Evolutionary conservation across 169 alveolate genomes (phyloP), one percentile per base, ranked within the genome.

Genomic region (Cryptosporidium tyzzeri): DNA sequence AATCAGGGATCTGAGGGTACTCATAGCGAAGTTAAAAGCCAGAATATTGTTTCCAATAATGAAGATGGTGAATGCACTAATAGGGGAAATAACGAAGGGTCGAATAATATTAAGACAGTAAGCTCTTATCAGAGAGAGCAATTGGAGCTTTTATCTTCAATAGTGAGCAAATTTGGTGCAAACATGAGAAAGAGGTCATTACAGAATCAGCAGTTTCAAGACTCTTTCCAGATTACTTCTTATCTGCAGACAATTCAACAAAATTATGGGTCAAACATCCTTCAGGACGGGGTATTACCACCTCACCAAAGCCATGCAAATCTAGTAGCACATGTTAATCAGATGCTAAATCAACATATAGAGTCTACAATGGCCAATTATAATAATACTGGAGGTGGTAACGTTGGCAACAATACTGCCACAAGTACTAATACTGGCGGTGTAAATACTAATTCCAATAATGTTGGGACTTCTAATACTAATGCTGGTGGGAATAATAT

Each of bases 231-330:
- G 51, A 80, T 80, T 33, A 80, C 89, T 31, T 80, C 89, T 7
- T 80, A 80, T 65, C 9, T 80, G 48, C 89, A 80, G 37, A 80
- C 73, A 12, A 80, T 80, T 14, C 71, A 80, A 31, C 89, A 80
- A 29, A 80, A 80, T 50, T 80, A 80, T 50, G 89, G 89, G 48
- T 29, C 73, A 18, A 80, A 80, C 53, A 80, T 80, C 21, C 53
- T 80, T 12, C 89, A 80, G 68, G 89, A 80, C 41, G 89, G 89
- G 4, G 75, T 80, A 18, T 31, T 80, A 6, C 89, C 89, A 26
- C 89, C 89, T 31, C 89, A 80, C 39, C 89, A 59, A 21, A 80
- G 89, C 70, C 89, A 80, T 65, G 89, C 89, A 18, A 80, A 80
- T 48, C 48, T 80, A 33, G 75, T 65, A 31, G 75, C 73, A 23